Base-by-base conservation (phyloP, 345 rosid genomes). In the Streptanthus diversifolius region DNA sequence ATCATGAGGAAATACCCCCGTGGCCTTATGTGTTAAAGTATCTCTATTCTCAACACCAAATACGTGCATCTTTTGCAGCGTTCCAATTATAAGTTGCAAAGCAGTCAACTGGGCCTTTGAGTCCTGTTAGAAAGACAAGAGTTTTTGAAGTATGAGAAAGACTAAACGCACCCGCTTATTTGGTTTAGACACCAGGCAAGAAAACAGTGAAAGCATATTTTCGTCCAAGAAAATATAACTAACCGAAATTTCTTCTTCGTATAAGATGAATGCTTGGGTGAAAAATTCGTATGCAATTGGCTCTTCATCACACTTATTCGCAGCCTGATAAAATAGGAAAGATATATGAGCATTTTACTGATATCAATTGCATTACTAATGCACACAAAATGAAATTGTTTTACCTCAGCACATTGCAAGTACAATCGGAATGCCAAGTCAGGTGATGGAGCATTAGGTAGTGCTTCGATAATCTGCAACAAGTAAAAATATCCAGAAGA, bases 331-430 rank as follows among this genome's bases (percentile, higher is more conserved):
- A 75, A 68, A 56, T 21, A 72, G 29, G 52, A 37, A 66, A 72
- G 45, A 51, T 48, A 63, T 35, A 48, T 77, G 59, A 78, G 70
- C 56, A 41, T 65, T 30, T 51, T 32, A 19, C 10, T 17, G 68
- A 57, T 35, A 24, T 21, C 32, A 58, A 33, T 59, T 37, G 73
- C 30, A 72, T 14, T 14, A n/a, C 52, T 15, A 56, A 49, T 13
- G 19, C n/a, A 21, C 10, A 25, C 39, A 44, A 54, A 17, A 5
- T 53, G 55, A 71, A 53, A 74, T 52, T 54, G 39, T 9, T 58
- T 60, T 83, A 95, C 99, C 99, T 95, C 99, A 63, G 98, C 99
- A 82, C 99, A 95, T 78, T 92, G 91, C 83, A 95, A 83, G 83
- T 87, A 95, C 78, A 95, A 60, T 72, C 85, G 77, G 71, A 95